Evolutionary conservation across 257 asterid genomes (phyloP).

Genomic region (Lycium barbarum): DNA sequence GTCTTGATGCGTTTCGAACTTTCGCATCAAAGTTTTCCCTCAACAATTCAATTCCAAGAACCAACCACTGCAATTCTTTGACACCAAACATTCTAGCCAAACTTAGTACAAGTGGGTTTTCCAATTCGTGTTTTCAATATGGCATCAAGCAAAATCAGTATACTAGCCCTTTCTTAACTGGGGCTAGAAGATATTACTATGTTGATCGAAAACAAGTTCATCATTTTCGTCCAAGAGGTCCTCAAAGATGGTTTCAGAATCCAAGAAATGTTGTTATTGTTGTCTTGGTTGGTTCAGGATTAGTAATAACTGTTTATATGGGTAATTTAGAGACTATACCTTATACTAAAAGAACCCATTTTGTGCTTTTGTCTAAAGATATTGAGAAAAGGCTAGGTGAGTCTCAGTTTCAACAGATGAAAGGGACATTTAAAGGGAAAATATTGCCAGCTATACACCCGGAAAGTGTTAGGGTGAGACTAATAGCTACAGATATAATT

Average conservation of each 20-base stretch:
- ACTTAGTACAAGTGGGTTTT: constrained; percentile 28
- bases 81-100: background rate
- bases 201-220: constrained; percentile 58
- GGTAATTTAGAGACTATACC: constrained; percentile 92
- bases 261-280: constrained; percentile 52
- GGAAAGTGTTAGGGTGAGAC: constrained; percentile 75
- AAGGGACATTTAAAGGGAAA: constrained; percentile 61
- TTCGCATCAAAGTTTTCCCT: constrained; percentile 44
- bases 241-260: constrained; percentile 64
- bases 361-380: constrained; percentile 68
- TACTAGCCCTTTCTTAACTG: constrained; percentile 53
- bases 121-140: constrained; percentile 41
- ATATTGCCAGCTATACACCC: constrained; percentile 92
- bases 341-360: constrained; percentile 81
- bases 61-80: background rate
- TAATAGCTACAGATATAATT: constrained; percentile 71
- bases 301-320: constrained; percentile 63
- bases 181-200: constrained; percentile 74
- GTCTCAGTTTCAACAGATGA: constrained; percentile 57
- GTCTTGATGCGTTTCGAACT: constrained; percentile 47
- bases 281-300: constrained; percentile 68
- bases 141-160: constrained; percentile 39
- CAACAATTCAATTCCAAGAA: constrained; percentile 40
- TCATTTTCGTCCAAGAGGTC: constrained; percentile 83
- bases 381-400: constrained; percentile 76